Evolutionary conservation across 805 yeast species (phyloP), one percentile per base, ranked within the genome.

Genomic region (Sugiyamaella qingdaonensis): DNA sequence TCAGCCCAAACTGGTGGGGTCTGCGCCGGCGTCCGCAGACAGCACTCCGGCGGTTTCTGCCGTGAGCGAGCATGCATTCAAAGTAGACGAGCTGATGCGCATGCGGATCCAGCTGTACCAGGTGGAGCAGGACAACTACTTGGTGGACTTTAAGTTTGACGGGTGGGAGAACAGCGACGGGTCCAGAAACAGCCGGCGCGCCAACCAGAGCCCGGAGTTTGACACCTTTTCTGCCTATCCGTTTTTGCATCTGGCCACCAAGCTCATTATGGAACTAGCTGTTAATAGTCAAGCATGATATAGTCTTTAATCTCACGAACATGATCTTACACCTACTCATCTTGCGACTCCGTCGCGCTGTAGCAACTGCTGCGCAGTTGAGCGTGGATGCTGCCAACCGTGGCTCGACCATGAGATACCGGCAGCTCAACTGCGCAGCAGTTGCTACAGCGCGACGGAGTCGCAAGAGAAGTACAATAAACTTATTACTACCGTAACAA

Each of bases 51-150:
- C 34, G 34, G 19, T 41, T 9, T 50, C 45, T 8, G 36, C 57
- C 19, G 54, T 45, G 7, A 32, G 10, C 3, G 43, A 31, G 45
- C 57, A 48, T 36, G 43, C 19, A 11, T 39, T 29, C 18, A 52
- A 70, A 59, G 61, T 56, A 18, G 59, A 61, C 8, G 95, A 89
- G 67, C 73, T 85, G 73, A 87, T 92, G 92, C 92, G 87, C 73
- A 92, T 94, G 97, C 94, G 91, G 63, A 94, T 94, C 54, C 99
- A 94, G 68, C 77, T 94, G 54, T 94, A 92, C 71, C 97, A 92
- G 68, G 76, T 94, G 58, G 99, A 94, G 67, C 96, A 96, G 44
- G 92, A 94, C 69, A 92, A 92, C 67, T 94, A 94, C 65, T 75
- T 94, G 49, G 98, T 94, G 9, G 99, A 94, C 69, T 94, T 94